Conservation (phyloP, 306 rosid species). For the Vigna reflexopilosa region DNA sequence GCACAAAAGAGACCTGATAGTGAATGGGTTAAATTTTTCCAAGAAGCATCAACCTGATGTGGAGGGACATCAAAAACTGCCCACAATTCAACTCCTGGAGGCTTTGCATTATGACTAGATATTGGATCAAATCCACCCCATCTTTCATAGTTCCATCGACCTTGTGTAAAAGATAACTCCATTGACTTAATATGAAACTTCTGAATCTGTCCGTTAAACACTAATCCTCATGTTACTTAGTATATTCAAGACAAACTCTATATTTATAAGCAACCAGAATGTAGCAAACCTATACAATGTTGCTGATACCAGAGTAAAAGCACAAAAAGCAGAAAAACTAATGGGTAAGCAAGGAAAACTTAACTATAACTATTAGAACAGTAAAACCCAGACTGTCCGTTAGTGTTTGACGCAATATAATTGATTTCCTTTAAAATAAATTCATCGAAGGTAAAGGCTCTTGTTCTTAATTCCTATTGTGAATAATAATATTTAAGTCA, state of each 20-base stretch:
- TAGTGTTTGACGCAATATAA: not conserved
- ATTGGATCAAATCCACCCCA: slow-evolving; percentile 98
- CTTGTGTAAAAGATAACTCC: slow-evolving; percentile 98
- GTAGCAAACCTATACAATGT: not conserved
- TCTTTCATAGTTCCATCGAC: slow-evolving; percentile 90
- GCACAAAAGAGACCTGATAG: slow-evolving; percentile 96
- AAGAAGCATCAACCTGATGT: slow-evolving; percentile 71
- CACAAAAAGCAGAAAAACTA: slow-evolving; percentile 15
- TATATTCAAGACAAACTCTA: slow-evolving; percentile 23
- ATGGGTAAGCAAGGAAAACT: not conserved
- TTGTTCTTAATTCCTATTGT: not conserved
- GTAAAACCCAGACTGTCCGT: not conserved
- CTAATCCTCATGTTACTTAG: slow-evolving; percentile 46
- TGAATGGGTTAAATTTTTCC: slow-evolving; percentile 95
- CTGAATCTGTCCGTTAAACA: slow-evolving; percentile 75
- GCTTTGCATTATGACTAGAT: slow-evolving; percentile 87
- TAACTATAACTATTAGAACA: not conserved
- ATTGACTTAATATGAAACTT: slow-evolving; percentile 77
- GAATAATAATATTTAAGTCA: not conserved
- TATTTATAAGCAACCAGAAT: not conserved
- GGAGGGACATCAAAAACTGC: slow-evolving; percentile 84
- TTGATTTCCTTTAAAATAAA: not conserved
- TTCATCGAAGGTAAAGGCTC: not conserved
- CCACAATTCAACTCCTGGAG: slow-evolving; percentile 98
- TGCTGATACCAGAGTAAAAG: slow-evolving; percentile 14